Base-by-base conservation (phyloP, 2,329 filamentous ascomycete species). In the Alternaria postmessia region DNA sequence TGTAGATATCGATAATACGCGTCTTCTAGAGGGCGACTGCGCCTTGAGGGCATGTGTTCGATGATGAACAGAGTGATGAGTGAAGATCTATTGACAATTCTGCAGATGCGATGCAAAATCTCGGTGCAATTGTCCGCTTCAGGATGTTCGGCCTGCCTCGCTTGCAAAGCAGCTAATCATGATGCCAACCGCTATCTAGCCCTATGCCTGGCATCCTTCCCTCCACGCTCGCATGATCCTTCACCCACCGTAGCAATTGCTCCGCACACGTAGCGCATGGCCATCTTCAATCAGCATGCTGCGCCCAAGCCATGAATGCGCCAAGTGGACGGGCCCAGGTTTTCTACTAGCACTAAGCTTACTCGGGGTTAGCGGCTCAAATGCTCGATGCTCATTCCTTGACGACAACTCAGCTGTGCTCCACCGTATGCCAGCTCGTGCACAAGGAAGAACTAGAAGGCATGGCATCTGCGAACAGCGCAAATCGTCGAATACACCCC, bases 401-500 rank as follows among this genome's bases (percentile, higher is more conserved):
- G 54, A 55, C 51, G 41, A 51, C 55, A 62, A 51, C 55, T 46
- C 55, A 59, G 59, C 59, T 47, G 36, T 30, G 46, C 36, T 36
- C 56, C 57, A 59, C 36, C 12, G 44, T 12, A 32, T 44, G 34
- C 43, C 56, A 42, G 36, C 51, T 54, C 28, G 44, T 12, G 43
- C 44, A 18, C 39, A 26, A 22, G 34, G 42, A 42, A 28, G 38
- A 44, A 41, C 42, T 58, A 54, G 49, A 47, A 36, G 24, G 34
- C 49, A 28, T 38, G 42, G 18, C 41, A 53, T 41, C 48, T 52
- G 48, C 41, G 24, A 46, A 46, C 41, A 43, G 32, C 41, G 18
- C 42, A 46, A 22, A 26, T 32, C 9, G 26, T 20, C 32, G 18
- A 55, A 41, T 43, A 30, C 18, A 41, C 6, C 9, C 36, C 5